These are phyloP conservation scores for Suillus alpinus DNA, from an alignment of 768 basidiomycete species.

Conservation along the genomic window DNA sequence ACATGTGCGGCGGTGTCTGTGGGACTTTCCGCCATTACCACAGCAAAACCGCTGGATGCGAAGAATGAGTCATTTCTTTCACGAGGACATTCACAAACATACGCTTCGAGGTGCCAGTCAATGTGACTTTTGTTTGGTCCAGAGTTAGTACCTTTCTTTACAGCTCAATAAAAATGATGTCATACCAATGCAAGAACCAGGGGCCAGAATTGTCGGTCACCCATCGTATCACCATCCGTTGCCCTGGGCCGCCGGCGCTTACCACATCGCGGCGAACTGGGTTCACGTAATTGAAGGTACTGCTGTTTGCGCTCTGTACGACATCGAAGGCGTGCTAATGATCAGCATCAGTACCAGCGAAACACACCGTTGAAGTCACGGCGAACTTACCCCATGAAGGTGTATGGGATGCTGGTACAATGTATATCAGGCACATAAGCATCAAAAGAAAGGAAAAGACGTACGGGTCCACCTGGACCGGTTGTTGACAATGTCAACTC, in stretches of 20 bases:
- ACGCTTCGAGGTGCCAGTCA: conserved; percentile 20
- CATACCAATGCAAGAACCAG: conserved; percentile 28
- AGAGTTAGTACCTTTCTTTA: background rate
- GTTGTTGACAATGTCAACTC: conserved; percentile 16
- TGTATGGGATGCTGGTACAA: conserved; percentile 39
- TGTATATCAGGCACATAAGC: background rate
- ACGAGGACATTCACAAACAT: background rate
- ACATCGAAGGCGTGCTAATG: conserved; percentile 45
- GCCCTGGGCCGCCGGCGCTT: conserved; percentile 22
- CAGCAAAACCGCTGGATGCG: conserved; percentile 25
- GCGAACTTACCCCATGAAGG: conserved; percentile 38
- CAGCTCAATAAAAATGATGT: background rate
- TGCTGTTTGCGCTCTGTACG: conserved; percentile 39
- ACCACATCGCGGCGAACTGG: conserved; percentile 53
- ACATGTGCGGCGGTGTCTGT: background rate
- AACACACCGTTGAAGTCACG: background rate
- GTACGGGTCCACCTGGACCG: background rate
- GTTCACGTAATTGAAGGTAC: conserved; percentile 43
- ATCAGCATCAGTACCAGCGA: background rate
- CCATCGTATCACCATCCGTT: conserved; percentile 43
- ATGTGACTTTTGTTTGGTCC: conserved; percentile 10
- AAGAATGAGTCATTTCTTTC: background rate
- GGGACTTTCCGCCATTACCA: conserved; percentile 28
- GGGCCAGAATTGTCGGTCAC: conserved; percentile 52
- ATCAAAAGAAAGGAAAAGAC: background rate